Evolutionary conservation across 1,284 basidiomycete genomes (phyloP), one percentile per base, ranked within the genome.

Genomic region (Pseudozyma thailandica): DNA sequence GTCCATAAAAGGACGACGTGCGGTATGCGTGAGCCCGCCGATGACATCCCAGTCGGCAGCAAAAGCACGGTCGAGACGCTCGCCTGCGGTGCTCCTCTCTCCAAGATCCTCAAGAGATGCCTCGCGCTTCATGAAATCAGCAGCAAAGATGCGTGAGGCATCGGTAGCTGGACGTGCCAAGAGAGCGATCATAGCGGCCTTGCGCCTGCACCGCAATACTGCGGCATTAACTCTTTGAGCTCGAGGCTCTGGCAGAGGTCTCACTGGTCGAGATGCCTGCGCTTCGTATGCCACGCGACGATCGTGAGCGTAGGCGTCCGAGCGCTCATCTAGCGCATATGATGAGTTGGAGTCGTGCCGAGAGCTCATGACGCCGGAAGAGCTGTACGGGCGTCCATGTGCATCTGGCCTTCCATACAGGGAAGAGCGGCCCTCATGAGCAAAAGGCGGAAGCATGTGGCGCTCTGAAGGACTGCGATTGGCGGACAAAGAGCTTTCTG

Each of bases 1-100:
- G 12, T 71, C 68, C 68, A 71, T 71, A 21, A 71, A 71, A 6
- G 68, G 61, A 20, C 61, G 52, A 13, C 57, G 51, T 2, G 68
- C 52, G n/a, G 56, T 8, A 6, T 54, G 43, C 30, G 57, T 44
- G 0, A 71, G 50, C 13, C 57, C 43, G 15, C 68, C 68, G 9
- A 71, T 39, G n/a, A 42, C 53, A 12, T 71, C 61, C 68, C 68
- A 71, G 16, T 71, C 57, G 7, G 53, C 52, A 15, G 68, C 54
- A 39, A 71, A 64, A 18, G 61, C 68, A 6, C 31, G 52, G 4
- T 71, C 61, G 6, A 71, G 53, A 5, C 61, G 60, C 31, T 71
- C 68, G 18, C 50, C 57, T 25, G 68, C 46, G 6, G 46, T 45
- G 35, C 35, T 28, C 23, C 39, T 35, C 13, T 51, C 50, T 13